Conservation (phyloP, 2,329 filamentous ascomycete species). For the Penicillium sp. region DNA sequence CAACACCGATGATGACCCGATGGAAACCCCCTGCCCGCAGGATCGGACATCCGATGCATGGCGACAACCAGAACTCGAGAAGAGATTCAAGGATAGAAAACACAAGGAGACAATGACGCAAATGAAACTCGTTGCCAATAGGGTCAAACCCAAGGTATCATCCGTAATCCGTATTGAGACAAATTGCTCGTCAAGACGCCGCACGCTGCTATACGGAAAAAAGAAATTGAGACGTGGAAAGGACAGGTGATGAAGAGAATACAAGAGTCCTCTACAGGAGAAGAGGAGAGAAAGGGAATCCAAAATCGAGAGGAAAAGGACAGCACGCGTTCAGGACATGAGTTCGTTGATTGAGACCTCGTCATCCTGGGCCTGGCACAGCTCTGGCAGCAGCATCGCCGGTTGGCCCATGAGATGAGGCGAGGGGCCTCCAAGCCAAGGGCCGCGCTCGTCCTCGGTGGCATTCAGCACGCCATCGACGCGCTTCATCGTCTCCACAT, state of each 20-base stretch:
- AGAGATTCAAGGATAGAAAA: too few relatives aligned
- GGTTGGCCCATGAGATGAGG: conserved; percentile 37
- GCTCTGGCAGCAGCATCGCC: conserved; percentile 31
- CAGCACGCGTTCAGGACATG: conserved; percentile 24
- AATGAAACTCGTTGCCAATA: conserved; percentile 10
- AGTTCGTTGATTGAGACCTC: conserved; percentile 38
- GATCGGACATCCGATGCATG: too few relatives aligned
- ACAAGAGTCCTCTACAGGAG: not conserved
- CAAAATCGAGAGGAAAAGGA: conserved; percentile 5
- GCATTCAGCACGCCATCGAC: conserved; percentile 80
- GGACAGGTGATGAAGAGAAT: conserved; percentile 2
- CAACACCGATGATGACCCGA: not conserved
- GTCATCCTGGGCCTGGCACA: conserved; percentile 28
- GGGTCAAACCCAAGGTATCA: conserved; percentile 20
- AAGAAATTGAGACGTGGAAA: conserved; percentile 10
- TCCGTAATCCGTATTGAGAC: conserved; percentile 19
- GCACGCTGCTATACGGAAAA: conserved; percentile 23
- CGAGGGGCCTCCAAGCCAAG: conserved; percentile 57
- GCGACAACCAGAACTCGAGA: too few relatives aligned
- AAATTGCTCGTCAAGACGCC: conserved; percentile 22
- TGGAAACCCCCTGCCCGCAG: not conserved
- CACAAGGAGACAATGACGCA: too few relatives aligned
- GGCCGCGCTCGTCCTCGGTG: conserved; percentile 81
- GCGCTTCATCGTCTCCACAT: conserved; percentile 82
- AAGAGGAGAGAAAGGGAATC: conserved; percentile 3